Base-by-base conservation (phyloP, 768 basidiomycete genomes). In the Pleurotus giganteus region DNA sequence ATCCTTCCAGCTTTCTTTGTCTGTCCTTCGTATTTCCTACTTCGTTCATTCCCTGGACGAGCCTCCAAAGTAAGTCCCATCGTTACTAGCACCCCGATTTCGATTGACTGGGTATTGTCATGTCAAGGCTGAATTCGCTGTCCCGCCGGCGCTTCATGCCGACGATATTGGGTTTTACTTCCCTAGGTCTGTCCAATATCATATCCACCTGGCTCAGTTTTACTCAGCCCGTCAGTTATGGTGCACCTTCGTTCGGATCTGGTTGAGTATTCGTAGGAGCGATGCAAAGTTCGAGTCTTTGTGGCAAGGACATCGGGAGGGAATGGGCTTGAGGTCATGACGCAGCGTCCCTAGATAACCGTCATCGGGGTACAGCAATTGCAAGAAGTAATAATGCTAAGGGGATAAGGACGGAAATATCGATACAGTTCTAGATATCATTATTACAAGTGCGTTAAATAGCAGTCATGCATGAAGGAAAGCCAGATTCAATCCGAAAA, bases 21-120 rank as follows among this genome's bases (percentile, higher is more conserved):
- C 23, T 80, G 78, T 55, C 78, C 78, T 0, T 73, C 74, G 0
- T 79, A 78, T 55, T 73, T 59, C 52, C 46, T 76, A 12, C 55
- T 75, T 34, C 56, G 57, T 9, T 72, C 71, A 12, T 73, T 74
- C 56, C 51, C 41, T 8, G 58, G 54, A 6, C 56, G 58, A 3
- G 57, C 66, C 4, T 75, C 65, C 60, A 76, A 76, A 66, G 74
- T 70, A 41, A 46, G 41, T 23, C 15, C 2, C 21, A 34, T 3
- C 31, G 13, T 44, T 12, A 24, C 9, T 31, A 28, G 27, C 44
- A 54, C 3, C 4, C 11, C 31, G 5, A 19, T 28, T 17, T 34
- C 17, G 13, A 28, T 39, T 13, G 21, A 29, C 11, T 3, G 19
- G 19, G 2, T 41, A 1, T 29, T 39, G 15, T 47, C 11, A 32